Evolutionary conservation across 2,329 filamentous ascomycete species (phyloP), one percentile per base, ranked within the genome.

Genomic region (Arthrobotrys entomopaga): DNA sequence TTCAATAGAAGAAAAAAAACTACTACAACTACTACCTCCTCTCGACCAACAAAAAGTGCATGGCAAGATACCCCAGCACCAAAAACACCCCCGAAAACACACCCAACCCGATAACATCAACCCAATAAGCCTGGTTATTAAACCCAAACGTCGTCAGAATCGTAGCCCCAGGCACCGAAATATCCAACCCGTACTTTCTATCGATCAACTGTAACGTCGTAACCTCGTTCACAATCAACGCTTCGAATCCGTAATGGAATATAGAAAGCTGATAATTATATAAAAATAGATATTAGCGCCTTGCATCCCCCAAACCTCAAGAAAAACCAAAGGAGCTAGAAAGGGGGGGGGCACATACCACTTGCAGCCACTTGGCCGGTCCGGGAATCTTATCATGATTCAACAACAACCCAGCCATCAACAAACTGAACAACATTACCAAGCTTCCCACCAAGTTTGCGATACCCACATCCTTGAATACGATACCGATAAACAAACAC

Each of bases 191-290:
- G 63, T 97, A 97, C 82, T 98, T 96, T 82, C 95, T 90, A 81
- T 99, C 95, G 48, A 96, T 88, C 24, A 99, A 86, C 0, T 91
- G 94, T 49, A 99, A 85, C 79, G 92, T 92, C 24, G 92, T 89
- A 53, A 97, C 96, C 83, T 99, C 95, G 80, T 98, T 99, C 78
- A 99, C 95, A 76, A 98, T 96, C 13, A 99, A 86, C 1, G 92
- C 91, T 84, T 99, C 95, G 79, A 98, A 98, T 3, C 90, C 94
- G 80, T 96, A 99, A 81, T 99, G 95, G 86, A 99, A 99, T 76
- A 99, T 99, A 1, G 93, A 97, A 7, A 99, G 84, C 83, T 90
- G 63, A 38, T 82, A 78, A 16, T 43, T 24, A 61, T n/a, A n/a
- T n/a, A n/a, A n/a, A n/a, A n/a, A n/a, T n/a, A n/a, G n/a, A n/a